Evolutionary conservation across 176 grass and related monocot species (phyloP), one percentile per base, ranked within the genome.

Genomic region (Juncus inflexus): DNA sequence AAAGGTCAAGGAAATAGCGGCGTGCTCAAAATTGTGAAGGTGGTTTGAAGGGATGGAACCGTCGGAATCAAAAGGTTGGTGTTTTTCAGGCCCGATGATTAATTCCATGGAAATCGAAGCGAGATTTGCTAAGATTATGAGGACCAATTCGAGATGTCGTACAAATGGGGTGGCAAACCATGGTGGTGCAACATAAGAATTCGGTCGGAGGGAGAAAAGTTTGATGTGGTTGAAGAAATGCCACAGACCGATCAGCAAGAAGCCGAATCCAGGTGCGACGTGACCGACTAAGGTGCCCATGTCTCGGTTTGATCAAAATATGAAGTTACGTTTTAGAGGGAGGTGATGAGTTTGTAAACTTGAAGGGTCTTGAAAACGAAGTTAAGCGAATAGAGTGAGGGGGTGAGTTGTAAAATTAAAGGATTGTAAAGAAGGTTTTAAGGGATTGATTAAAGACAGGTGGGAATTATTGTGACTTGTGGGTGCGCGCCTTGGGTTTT

Each of bases 11-110:
- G 91, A 95, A 81, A 95, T 83, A 76, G 91, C 87, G n/a, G 91
- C 84, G 73, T 95, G 91, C 86, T 95, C 87, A 66, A 95, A 95
- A 83, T 90, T 95, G 84, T 87, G 91, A 66, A 95, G 91, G 66
- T 95, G 91, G 69, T 90, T 9, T 11, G 87, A 76, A 4, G 91
- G 90, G 78, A 95, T 95, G 64, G 90, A 84, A 39, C 86, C 83
- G 56, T 95, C 90, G 37, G 68, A 58, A 65, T 95, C 90, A 42
- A 95, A 95, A 0, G 90, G 90, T 70, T 95, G 86, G 78, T 95
- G 90, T 56, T 42, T 82, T 50, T 66, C 86, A 0, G 90, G 90
- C 19, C 90, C 90, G 67, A 95, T 87, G 12, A 90, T 78, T 3
- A 95, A 79, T 79, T 95, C 91, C 91, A 95, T 95, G 61, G 86